Evolutionary conservation across 768 basidiomycete species (phyloP).

Genomic region (Multifurca ochricompacta): DNA sequence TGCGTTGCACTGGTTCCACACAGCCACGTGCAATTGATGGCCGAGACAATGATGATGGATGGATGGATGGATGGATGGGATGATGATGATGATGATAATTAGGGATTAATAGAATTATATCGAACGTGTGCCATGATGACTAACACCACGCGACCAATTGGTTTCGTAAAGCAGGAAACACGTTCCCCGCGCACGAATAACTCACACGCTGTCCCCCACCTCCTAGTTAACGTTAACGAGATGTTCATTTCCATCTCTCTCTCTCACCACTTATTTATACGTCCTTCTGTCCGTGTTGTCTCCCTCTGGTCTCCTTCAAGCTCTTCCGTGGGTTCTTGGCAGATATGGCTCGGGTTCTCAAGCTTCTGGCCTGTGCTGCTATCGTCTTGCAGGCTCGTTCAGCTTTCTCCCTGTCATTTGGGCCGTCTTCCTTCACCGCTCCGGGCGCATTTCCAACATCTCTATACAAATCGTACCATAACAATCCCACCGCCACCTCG

Average conservation of each 20-base stretch:
- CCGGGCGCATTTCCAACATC: constrained; percentile 61
- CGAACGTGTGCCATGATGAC: not conserved
- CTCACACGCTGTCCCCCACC: not conserved
- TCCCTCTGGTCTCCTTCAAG: not conserved
- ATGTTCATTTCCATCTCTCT: no score
- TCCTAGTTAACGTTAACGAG: no score
- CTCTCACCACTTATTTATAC: constrained; percentile 2
- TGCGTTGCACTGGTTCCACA: no score
- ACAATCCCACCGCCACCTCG: constrained; percentile 62
- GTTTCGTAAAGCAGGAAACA: no score
- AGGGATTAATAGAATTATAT: not conserved
- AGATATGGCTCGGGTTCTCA: not conserved
- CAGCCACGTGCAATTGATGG: no score
- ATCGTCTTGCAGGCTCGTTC: not conserved
- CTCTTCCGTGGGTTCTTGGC: not conserved
- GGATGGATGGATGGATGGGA: no score
- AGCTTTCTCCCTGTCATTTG: constrained; percentile 18
- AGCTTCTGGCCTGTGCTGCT: constrained; percentile 5
- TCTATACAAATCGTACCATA: constrained; percentile 58
- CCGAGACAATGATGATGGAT: no score
- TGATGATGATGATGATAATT: no score
- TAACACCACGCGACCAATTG: no score
- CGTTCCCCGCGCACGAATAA: not conserved
- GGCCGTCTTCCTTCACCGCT: constrained; percentile 46
- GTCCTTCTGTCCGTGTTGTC: not conserved